A percentile compares a stretch with the other conserved stretches of the same genome.
Evolutionary conservation across 257 asterid species (phyloP).

Genomic region (Lantana camara): DNA sequence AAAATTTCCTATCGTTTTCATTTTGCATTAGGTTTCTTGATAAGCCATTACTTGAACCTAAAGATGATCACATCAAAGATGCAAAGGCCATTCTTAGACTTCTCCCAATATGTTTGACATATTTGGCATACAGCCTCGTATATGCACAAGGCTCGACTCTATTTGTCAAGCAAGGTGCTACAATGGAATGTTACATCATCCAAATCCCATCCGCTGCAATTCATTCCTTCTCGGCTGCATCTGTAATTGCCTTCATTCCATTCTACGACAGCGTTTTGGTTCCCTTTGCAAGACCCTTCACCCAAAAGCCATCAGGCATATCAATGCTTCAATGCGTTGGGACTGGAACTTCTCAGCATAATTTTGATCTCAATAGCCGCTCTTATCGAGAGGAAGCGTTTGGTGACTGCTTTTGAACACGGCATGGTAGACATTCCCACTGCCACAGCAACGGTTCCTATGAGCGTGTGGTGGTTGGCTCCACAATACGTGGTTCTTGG

Average conservation of each 20-base stretch:
- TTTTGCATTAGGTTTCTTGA: conserved; percentile 50
- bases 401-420: conserved; percentile 38
- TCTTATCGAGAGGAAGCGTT: conserved; percentile 52
- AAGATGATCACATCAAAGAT: conserved; percentile 30
- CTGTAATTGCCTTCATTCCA: conserved; percentile 43
- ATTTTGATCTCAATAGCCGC: conserved; percentile 55
- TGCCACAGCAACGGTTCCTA: conserved; percentile 49
- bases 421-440: conserved; percentile 50
- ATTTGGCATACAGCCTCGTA: conserved; percentile 48
- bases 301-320: conserved; percentile 54
- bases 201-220: conserved; percentile 63
- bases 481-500: conserved; percentile 59
- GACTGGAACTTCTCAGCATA: conserved; percentile 43
- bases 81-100: conserved; percentile 55
- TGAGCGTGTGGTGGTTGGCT: conserved; percentile 73
- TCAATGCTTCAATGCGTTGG: conserved; percentile 60
- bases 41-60: conserved; percentile 46
- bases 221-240: conserved; percentile 38
- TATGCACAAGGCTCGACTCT: conserved; percentile 55
- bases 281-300: conserved; percentile 49
- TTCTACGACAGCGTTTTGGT: conserved; percentile 60
- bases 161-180: conserved; percentile 62
- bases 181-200: conserved; percentile 57
- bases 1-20: too few relatives aligned
- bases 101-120: conserved; percentile 59